These are phyloP conservation scores for Funneliformis geosporum DNA, from an alignment of 192 early-diverging fungal species.

Conservation along the genomic window DNA sequence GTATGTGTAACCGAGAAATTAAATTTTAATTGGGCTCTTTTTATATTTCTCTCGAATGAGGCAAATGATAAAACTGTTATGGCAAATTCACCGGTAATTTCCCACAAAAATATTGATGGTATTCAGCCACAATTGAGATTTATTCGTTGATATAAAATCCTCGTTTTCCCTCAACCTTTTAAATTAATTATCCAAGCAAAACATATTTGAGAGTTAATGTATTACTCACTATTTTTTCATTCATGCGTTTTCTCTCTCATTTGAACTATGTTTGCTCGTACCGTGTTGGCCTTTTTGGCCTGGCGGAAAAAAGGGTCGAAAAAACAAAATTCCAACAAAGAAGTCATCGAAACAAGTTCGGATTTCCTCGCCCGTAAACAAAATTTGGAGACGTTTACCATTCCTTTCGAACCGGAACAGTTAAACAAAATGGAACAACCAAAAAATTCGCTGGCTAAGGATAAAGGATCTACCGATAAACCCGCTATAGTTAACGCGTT, in stretches of 20 bases:
- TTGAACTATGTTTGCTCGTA: slow-evolving; percentile 7
- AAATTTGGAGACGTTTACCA: not conserved
- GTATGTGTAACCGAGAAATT: too few species aligned
- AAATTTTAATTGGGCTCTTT: too few species aligned
- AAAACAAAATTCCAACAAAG: not conserved
- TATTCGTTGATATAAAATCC: too few species aligned
- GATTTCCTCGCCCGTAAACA: not conserved
- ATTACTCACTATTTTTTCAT: slow-evolving; percentile 2
- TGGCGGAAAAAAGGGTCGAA: slow-evolving; percentile 18
- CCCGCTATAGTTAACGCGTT: not conserved
- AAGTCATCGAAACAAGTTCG: not conserved
- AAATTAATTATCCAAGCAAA: too few species aligned
- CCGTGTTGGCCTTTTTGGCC: not conserved
- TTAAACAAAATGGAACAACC: not conserved
- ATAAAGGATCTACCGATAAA: not conserved
- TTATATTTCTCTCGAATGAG: too few species aligned
- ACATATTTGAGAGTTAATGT: not conserved
- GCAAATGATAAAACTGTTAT: too few species aligned
- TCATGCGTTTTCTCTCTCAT: not conserved
- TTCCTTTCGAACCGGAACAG: not conserved
- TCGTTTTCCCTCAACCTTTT: too few species aligned
- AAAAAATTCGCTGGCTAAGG: not conserved
- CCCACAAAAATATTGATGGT: too few species aligned
- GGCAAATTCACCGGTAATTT: too few species aligned
- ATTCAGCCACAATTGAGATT: too few species aligned